Conservation (phyloP, 331 rosid genomes). For the Malus hybrid region DNA sequence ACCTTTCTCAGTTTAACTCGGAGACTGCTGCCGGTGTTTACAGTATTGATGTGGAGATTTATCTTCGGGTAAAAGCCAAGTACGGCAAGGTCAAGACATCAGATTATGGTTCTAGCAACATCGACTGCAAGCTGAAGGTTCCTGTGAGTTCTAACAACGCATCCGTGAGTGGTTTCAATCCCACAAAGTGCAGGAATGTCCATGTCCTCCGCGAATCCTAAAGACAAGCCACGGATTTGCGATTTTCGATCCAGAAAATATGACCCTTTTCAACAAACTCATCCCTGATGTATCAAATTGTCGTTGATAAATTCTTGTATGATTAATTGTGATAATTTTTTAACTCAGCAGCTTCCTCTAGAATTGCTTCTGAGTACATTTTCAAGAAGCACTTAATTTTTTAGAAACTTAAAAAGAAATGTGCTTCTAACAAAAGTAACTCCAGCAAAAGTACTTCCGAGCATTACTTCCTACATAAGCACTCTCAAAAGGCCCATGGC, state of each 20-base stretch:
- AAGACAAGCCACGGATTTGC: neutral
- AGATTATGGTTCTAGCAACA: constrained; percentile 9
- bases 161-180: neutral
- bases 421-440: too few relatives aligned
- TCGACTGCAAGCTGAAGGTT: constrained; percentile 31
- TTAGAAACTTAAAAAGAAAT: too few relatives aligned
- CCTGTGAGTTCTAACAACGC: constrained; percentile 8
- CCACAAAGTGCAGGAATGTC: constrained; percentile 16
- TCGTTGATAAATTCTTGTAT: too few relatives aligned
- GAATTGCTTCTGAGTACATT: too few relatives aligned
- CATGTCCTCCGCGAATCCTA: neutral
- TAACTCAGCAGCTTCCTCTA: too few relatives aligned
- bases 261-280: neutral
- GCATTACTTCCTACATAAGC: too few relatives aligned
- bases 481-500: too few relatives aligned
- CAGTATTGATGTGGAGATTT: constrained; percentile 43
- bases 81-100: constrained; percentile 16
- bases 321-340: too few relatives aligned
- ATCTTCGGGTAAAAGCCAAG: constrained; percentile 35
- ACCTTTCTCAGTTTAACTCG: constrained; percentile 10
- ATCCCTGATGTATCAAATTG: too few relatives aligned
- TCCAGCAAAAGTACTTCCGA: too few relatives aligned
- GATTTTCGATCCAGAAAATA: neutral
- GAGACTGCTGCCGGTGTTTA: constrained; percentile 32
- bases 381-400: too few relatives aligned